A percentile compares a stretch with the other conserved stretches of the same genome.
These are phyloP conservation scores for Ophiocordyceps camponoti-floridani DNA, from an alignment of 2,329 filamentous ascomycete species.

Conservation along the genomic window DNA sequence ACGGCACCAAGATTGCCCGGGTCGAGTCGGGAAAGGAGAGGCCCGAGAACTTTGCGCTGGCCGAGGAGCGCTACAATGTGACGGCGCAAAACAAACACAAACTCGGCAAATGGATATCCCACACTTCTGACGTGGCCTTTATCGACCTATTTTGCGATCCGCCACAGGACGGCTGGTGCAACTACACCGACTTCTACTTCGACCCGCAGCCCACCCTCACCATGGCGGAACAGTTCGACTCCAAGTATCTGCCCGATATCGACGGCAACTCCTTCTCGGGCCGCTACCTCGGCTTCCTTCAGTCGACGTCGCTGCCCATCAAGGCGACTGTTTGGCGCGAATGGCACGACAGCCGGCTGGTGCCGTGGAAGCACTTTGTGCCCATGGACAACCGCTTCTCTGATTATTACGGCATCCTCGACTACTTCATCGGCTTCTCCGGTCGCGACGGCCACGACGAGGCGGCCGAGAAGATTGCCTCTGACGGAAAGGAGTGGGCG, in stretches of 20 bases:
- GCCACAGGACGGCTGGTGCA: conserved; percentile 14
- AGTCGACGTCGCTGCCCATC: conserved; percentile 45
- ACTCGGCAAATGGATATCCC: conserved; percentile 21
- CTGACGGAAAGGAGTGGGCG: conserved; percentile 41
- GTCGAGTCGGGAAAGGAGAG: conserved; percentile 23
- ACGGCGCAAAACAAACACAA: conserved; percentile 12
- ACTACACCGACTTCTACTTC: conserved; percentile 19
- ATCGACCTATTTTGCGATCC: conserved; percentile 16
- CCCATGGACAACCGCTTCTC: conserved; percentile 52
- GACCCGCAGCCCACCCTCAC: conserved; percentile 12
- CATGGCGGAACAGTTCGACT: conserved; percentile 30
- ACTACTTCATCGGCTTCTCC: conserved; percentile 37
- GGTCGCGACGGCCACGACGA: conserved; percentile 26
- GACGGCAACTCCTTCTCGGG: conserved; percentile 52
- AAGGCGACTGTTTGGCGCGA: conserved; percentile 58
- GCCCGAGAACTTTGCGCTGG: conserved; percentile 29
- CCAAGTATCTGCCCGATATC: conserved; percentile 52
- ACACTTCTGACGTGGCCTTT: conserved; percentile 24
- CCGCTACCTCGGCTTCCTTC: conserved; percentile 44
- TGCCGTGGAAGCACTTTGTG: conserved; percentile 56
- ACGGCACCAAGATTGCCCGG: conserved; percentile 36
- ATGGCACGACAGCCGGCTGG: conserved; percentile 55
- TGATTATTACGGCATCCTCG: conserved; percentile 47
- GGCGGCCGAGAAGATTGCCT: conserved; percentile 41
- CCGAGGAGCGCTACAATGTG: conserved; percentile 22